These are phyloP conservation scores for Metschnikowia peoriensis DNA, from an alignment of 805 yeast genomes.

Conservation along the genomic window DNA sequence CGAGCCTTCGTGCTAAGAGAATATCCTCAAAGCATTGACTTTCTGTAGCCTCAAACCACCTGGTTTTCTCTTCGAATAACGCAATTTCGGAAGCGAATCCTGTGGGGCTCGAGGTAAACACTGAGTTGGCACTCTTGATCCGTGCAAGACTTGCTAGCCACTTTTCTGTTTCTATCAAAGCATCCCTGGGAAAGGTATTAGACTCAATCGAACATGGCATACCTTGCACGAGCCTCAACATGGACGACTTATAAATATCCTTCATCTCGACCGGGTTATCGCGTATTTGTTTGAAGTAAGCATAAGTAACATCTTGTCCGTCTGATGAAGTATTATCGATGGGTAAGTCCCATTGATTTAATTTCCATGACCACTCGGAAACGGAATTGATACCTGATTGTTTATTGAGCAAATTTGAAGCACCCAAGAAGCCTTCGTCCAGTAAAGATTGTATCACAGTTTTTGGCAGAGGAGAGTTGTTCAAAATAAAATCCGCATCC, in stretches of 20 bases:
- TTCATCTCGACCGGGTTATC: constrained; percentile 29
- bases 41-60: constrained; percentile 14
- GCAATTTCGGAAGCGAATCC: constrained; percentile 10
- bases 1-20: constrained; percentile 40
- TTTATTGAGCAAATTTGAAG: constrained; percentile 47
- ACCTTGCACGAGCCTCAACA: constrained; percentile 20
- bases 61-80: not conserved
- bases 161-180: not conserved
- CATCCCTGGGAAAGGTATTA: not conserved
- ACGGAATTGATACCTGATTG: constrained; percentile 17
- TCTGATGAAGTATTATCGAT: constrained; percentile 31
- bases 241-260: constrained; percentile 19
- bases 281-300: constrained; percentile 46
- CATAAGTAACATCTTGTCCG: constrained; percentile 51
- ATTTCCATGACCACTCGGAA: constrained; percentile 68
- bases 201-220: not conserved
- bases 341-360: constrained; percentile 77
- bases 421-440: constrained; percentile 54
- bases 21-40: constrained; percentile 22
- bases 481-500: constrained; percentile 40
- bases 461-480: constrained; percentile 7
- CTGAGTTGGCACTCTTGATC: constrained; percentile 3
- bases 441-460: constrained; percentile 40
- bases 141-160: constrained; percentile 12
- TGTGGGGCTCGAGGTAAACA: constrained; percentile 7